phyloP scores from a whole-genome alignment of 2,329 filamentous ascomycete species.

The Fonsecaea monophora region DNA sequence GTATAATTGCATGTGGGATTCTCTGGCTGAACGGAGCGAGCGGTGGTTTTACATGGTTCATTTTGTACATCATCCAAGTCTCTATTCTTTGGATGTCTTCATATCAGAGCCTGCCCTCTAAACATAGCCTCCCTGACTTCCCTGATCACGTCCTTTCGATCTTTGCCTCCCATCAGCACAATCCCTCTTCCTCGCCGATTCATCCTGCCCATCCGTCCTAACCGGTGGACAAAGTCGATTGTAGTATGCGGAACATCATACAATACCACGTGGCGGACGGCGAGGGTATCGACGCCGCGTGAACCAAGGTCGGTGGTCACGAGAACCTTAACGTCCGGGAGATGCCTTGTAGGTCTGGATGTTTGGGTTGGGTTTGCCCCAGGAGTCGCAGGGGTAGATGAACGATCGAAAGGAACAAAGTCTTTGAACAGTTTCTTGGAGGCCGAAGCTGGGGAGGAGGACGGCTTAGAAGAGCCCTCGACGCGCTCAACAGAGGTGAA shows the following conservation, averaged over 20 bases:
- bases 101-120: conserved; percentile 76
- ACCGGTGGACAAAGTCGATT: conserved; percentile 96
- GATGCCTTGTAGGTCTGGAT: conserved; percentile 53
- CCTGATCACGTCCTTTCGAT: conserved; percentile 85
- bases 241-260: conserved; percentile 98
- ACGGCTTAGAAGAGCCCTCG: conserved; percentile 34
- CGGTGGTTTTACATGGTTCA: not conserved
- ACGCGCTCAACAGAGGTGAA: conserved; percentile 64
- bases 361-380: conserved; percentile 28
- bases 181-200: conserved; percentile 86
- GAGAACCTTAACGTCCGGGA: conserved; percentile 84
- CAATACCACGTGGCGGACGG: conserved; percentile 87
- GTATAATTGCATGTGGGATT: not conserved
- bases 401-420: conserved; percentile 50
- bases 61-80: not conserved
- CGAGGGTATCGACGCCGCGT: conserved; percentile 89
- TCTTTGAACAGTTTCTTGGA: conserved; percentile 41
- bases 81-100: not conserved
- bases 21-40: not conserved
- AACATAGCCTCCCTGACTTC: conserved; percentile 93
- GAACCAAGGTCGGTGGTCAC: conserved; percentile 94
- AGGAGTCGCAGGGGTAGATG: conserved; percentile 45
- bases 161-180: conserved; percentile 86
- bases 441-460: conserved; percentile 23
- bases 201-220: conserved; percentile 92